phyloP scores from a whole-genome alignment of 805 yeast genomes.

The Ogataea parapolymorpha region DNA sequence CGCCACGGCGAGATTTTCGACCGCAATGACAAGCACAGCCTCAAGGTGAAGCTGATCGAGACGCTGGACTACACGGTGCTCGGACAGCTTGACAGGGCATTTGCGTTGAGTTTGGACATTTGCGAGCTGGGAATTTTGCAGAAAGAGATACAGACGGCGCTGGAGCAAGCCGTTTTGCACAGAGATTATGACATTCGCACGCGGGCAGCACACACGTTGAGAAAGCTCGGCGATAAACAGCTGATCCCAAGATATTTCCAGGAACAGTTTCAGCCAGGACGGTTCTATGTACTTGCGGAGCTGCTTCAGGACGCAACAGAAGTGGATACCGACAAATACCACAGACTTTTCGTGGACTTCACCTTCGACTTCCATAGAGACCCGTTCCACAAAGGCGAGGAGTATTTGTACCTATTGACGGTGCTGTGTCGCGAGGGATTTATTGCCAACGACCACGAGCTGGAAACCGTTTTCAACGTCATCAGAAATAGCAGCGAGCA shows the following conservation, averaged over 20 bases:
- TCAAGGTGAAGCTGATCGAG: constrained; percentile 54
- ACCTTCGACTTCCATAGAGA: constrained; percentile 36
- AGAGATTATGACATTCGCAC: constrained; percentile 42
- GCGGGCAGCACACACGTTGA: constrained; percentile 40
- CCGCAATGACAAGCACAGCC: constrained; percentile 29
- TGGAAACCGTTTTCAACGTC: constrained; percentile 27
- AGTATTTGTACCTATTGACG: constrained; percentile 26
- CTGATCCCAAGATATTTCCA: not conserved
- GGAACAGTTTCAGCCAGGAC: not conserved
- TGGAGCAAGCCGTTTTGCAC: constrained; percentile 34
- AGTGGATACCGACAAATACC: constrained; percentile 6
- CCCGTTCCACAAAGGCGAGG: constrained; percentile 37
- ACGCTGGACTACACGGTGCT: constrained; percentile 49
- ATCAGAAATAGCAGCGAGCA: constrained; percentile 25
- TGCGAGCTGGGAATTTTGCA: constrained; percentile 15
- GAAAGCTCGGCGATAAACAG: not conserved
- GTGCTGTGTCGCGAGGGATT: constrained; percentile 9
- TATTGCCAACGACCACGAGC: constrained; percentile 11
- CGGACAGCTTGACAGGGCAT: constrained; percentile 43
- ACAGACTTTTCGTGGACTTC: constrained; percentile 6
- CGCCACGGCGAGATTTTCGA: constrained; percentile 48
- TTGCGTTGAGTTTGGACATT: constrained; percentile 18
- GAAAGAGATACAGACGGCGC: constrained; percentile 29
- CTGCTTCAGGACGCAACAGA: constrained; percentile 7
- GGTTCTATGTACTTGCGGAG: constrained; percentile 24